Evolutionary conservation across 2,329 filamentous ascomycete genomes (phyloP), one percentile per base, ranked within the genome.

Genomic region (Penicillium psychrosexuale): DNA sequence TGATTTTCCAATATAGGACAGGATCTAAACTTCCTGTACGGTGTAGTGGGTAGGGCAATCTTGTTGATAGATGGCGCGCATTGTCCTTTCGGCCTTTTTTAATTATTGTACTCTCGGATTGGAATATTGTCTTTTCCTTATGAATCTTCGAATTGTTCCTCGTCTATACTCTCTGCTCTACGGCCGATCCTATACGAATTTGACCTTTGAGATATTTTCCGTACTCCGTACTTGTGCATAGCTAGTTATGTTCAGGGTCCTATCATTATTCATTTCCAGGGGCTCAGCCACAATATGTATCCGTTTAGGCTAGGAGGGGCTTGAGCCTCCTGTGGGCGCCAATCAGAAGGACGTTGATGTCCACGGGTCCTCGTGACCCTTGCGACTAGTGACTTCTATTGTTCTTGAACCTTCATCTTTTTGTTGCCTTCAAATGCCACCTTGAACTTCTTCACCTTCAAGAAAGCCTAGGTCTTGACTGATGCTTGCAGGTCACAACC

Each of bases 31-130:
- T 15, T 58, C 45, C 22, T 61, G 58, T 61, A 62, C 60, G 62
- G 66, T 62, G 66, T 65, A 63, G 59, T 58, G 58, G 62, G 61
- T 60, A 60, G 58, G 62, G 62, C 58, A 38, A 60, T 59, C 53
- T 61, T 68, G 58, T 69, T 66, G 59, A 70, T 70, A 71, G 66
- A 70, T 57, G 62, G 61, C 55, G 62, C 64, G 62, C 59, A 61
- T 65, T 60, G 51, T 58, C 47, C 55, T 56, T 61, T 61, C 28
- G 52, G 34, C 47, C 34, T 40, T 38, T 38, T 31, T 43, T 48
- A 53, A 53, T 53, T 53, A 33, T 50, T 51, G 39, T 50, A 54
- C 47, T 50, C 47, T 50, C 19, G 47, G 52, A 50, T 44, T 39
- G 46, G 45, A 51, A 54, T 45, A 19, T 44, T 44, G 27, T 54